Conservation (phyloP, 345 rosid genomes). For the Excoecaria cochinchinensis region DNA sequence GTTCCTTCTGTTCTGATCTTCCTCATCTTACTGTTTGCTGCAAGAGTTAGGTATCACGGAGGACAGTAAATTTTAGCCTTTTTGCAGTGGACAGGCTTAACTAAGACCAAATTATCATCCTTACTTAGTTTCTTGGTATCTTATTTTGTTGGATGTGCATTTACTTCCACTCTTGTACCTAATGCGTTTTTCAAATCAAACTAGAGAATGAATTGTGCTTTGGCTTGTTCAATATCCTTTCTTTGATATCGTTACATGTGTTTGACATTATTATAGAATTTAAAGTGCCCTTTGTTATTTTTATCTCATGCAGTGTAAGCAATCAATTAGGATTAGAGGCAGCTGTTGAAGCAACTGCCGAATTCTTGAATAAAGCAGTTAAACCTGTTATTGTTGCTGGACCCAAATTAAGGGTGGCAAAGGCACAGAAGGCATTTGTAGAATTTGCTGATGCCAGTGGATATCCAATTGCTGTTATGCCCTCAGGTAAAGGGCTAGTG, state of each 20-base stretch:
- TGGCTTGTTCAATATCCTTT: too few relatives aligned
- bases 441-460: constrained; percentile 54
- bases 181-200: background rate
- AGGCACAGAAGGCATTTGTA: constrained; percentile 52
- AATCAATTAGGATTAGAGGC: constrained; percentile 65
- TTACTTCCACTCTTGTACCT: background rate
- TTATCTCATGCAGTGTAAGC: constrained; percentile 50
- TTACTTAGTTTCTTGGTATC: background rate
- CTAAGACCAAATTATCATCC: background rate
- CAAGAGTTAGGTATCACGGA: background rate
- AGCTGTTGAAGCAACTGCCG: constrained; percentile 69
- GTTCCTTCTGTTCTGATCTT: background rate
- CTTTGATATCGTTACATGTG: too few relatives aligned
- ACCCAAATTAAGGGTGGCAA: constrained; percentile 60
- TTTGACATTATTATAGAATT: background rate
- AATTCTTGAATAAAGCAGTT: constrained; percentile 65
- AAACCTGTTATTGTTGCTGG: constrained; percentile 71
- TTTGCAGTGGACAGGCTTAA: background rate
- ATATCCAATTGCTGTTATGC: constrained; percentile 64
- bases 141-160: background rate
- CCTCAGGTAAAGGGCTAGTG: constrained; percentile 63
- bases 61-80: background rate
- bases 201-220: too few relatives aligned
- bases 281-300: background rate
- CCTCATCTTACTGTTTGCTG: background rate